Conservation (phyloP, 2,329 filamentous ascomycete genomes). For the Venturia asperata region DNA sequence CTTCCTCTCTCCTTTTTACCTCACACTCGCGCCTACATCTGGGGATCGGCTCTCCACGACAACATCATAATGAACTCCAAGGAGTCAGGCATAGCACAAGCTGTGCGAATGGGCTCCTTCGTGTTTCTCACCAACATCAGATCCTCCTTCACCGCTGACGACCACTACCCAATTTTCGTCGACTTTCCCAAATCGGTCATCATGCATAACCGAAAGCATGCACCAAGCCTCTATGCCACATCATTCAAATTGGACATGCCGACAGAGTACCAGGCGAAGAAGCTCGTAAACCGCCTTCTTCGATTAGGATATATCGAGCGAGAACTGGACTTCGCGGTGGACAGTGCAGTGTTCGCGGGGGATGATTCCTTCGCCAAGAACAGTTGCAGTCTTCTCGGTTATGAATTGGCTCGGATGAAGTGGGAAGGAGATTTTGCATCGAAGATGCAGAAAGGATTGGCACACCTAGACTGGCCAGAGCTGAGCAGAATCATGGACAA, state of each 20-base stretch:
- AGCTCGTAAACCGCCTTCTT: neutral
- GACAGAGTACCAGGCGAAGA: neutral
- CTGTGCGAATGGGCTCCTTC: neutral
- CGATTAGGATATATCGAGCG: neutral
- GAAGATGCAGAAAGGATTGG: neutral
- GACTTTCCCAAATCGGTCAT: neutral
- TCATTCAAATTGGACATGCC: conserved; percentile 3
- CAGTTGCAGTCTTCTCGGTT: neutral
- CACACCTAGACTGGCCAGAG: neutral
- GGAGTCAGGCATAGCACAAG: conserved; percentile 1
- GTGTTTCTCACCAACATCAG: neutral
- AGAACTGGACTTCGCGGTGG: neutral
- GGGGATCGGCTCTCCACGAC: neutral
- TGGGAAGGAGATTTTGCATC: neutral
- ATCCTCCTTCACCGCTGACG: neutral
- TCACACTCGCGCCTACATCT: neutral
- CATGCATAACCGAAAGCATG: neutral
- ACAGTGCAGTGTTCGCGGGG: neutral
- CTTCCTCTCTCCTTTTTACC: neutral
- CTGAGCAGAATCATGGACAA: neutral
- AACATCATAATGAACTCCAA: conserved; percentile 1
- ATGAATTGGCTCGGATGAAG: neutral
- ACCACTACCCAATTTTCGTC: neutral
- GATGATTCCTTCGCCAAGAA: neutral
- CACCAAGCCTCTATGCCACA: neutral